Percentiles rank a stretch among this genome's conserved stretches.
Evolutionary conservation across 2,329 filamentous ascomycete genomes (phyloP).

Genomic region (Colletotrichum trifolii): DNA sequence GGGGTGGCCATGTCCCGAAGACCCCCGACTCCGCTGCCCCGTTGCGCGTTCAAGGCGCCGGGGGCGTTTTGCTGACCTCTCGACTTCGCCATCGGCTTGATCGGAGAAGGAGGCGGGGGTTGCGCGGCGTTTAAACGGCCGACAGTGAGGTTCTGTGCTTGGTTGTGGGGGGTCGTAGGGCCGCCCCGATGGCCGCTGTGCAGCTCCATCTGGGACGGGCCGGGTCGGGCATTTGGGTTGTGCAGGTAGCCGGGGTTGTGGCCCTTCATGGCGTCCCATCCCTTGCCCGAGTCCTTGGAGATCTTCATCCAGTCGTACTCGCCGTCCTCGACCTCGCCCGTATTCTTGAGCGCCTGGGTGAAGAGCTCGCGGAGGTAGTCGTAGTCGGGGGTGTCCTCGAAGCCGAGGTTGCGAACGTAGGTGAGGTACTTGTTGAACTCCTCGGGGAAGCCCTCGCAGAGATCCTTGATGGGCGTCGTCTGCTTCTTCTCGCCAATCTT

Average conservation of each 20-base stretch:
- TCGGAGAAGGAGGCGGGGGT: slow-evolving; percentile 87
- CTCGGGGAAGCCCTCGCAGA: slow-evolving; percentile 95
- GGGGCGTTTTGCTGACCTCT: slow-evolving; percentile 80
- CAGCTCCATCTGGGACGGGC: slow-evolving; percentile 85
- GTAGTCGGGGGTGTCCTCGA: slow-evolving; percentile 98
- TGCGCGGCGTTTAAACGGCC: slow-evolving; percentile 95
- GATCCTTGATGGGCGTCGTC: slow-evolving; percentile 94
- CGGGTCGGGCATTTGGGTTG: slow-evolving; percentile 81
- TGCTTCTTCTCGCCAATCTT: slow-evolving; percentile 99
- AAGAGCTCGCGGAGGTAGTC: slow-evolving; percentile 97
- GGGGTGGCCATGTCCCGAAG: slow-evolving; percentile 83
- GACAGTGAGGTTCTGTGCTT: slow-evolving; percentile 75
- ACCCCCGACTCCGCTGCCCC: slow-evolving; percentile 79
- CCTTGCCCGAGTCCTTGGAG: slow-evolving; percentile 83
- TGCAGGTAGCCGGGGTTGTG: slow-evolving; percentile 76
- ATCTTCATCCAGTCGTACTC: slow-evolving; percentile 99
- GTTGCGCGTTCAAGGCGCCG: slow-evolving; percentile 78
- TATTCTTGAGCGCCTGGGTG: slow-evolving; percentile 94
- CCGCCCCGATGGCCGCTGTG: slow-evolving; percentile 77
- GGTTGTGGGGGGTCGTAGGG: slow-evolving; percentile 72
- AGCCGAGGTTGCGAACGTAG: slow-evolving; percentile 96
- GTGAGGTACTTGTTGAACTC: slow-evolving; percentile 98
- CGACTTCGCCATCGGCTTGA: slow-evolving; percentile 83
- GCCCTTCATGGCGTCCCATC: slow-evolving; percentile 80
- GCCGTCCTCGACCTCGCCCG: slow-evolving; percentile 94